Evolutionary conservation across 1,139 yeast genomes (phyloP).

Genomic region (Blastobotrys capitulatus): DNA sequence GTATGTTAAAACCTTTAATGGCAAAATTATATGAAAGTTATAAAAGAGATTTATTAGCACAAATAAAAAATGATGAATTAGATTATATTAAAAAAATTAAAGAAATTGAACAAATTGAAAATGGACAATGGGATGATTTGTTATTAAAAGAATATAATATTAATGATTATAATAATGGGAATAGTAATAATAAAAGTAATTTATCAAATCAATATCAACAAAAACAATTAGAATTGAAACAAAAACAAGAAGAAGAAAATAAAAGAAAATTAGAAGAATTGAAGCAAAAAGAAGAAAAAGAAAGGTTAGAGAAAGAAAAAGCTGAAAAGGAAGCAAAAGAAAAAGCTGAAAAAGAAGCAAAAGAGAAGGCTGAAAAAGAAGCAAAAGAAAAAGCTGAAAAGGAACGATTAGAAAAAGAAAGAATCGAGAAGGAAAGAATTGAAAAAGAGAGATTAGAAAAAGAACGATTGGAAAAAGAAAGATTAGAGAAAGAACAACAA

Average conservation of each 20-base stretch:
- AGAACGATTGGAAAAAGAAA: not conserved
- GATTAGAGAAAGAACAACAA: not conserved
- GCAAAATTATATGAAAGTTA: conserved; percentile 29
- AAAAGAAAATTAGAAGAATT: conserved; percentile 20
- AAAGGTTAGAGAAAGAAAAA: not conserved
- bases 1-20: conserved; percentile 26
- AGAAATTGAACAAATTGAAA: conserved; percentile 34
- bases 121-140: conserved; percentile 34
- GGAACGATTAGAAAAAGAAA: not conserved
- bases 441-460: not conserved
- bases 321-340: conserved; percentile 3
- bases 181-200: no score
- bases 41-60: conserved; percentile 24
- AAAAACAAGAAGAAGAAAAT: conserved; percentile 22
- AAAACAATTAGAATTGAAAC: conserved; percentile 25
- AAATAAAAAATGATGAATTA: conserved; percentile 33
- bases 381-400: not conserved
- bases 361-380: not conserved
- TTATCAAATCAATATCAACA: conserved; percentile 20
- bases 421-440: not conserved
- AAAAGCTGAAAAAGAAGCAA: not conserved
- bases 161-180: conserved; percentile 17
- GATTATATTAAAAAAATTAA: conserved; percentile 27
- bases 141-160: conserved; percentile 22
- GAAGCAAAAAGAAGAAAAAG: conserved; percentile 4